Evolutionary conservation across 2,329 filamentous ascomycete species (phyloP).

Genomic region (Fusarium falciforme): DNA sequence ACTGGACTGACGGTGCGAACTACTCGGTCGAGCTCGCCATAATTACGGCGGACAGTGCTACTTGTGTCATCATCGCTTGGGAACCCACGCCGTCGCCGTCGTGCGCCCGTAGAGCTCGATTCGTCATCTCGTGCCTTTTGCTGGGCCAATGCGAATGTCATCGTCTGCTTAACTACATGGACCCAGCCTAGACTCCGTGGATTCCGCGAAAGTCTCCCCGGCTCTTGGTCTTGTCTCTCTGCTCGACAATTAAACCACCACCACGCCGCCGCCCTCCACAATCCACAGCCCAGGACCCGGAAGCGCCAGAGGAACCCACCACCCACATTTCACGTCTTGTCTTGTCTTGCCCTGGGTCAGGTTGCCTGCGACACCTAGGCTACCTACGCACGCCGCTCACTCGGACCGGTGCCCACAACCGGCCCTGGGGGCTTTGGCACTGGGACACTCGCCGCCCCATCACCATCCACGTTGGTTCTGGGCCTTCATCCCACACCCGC

Average conservation of each 20-base stretch:
- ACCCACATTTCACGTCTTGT: slow-evolving; percentile 16
- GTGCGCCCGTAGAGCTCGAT: slow-evolving; percentile 23
- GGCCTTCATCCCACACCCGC: slow-evolving; percentile 38
- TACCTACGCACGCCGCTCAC: slow-evolving; percentile 21
- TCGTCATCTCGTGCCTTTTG: slow-evolving; percentile 14
- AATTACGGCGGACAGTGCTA: neutral
- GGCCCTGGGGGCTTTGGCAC: slow-evolving; percentile 10
- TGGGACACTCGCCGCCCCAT: slow-evolving; percentile 25
- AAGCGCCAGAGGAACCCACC: slow-evolving; percentile 10
- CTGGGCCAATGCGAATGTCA: slow-evolving; percentile 12
- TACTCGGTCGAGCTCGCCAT: neutral
- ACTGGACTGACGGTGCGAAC: slow-evolving; percentile 11
- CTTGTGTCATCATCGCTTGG: neutral
- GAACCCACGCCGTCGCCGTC: slow-evolving; percentile 20
- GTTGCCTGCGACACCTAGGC: slow-evolving; percentile 14
- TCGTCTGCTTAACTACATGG: slow-evolving; percentile 27
- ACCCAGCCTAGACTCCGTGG: slow-evolving; percentile 25
- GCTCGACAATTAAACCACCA: slow-evolving; percentile 27
- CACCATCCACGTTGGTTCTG: slow-evolving; percentile 39
- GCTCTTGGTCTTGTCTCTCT: slow-evolving; percentile 14
- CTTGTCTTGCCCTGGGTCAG: neutral
- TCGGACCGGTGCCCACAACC: slow-evolving; percentile 25
- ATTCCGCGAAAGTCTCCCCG: slow-evolving; percentile 18
- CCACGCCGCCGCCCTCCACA: slow-evolving; percentile 19
- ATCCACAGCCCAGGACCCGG: slow-evolving; percentile 11